Base-by-base conservation (phyloP, 768 basidiomycete genomes). In the Mycena belliarum region DNA sequence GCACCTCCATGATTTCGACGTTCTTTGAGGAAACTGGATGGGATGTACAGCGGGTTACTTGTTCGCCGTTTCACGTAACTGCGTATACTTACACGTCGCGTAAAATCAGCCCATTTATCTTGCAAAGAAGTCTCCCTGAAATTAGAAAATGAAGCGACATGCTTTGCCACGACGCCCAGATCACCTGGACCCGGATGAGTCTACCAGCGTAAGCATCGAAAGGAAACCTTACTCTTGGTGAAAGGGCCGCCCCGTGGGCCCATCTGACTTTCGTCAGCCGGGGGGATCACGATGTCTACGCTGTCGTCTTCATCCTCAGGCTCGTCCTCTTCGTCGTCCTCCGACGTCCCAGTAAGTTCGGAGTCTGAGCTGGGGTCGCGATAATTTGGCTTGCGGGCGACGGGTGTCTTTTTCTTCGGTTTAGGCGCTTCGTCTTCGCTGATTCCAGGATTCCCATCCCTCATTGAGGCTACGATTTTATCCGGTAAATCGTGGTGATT, bases 401-500 rank as follows among this genome's bases (percentile, higher is more conserved):
- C 47, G 66, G 69, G 43, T 23, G 21, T 41, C 69, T 70, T 33
- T 64, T 69, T 41, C 71, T 69, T 35, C 68, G 68, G 49, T 66
- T 65, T 55, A 41, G 33, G 41, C 66, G 51, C 29, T 23, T 61
- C 64, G 42, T 69, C 60, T 2, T 68, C 69, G 18, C 70, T 66
- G 18, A 63, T 60, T 12, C 66, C 69, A 7, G 63, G 67, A 4
- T 71, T 66, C n/a, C 66, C 59, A 7, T 68, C 72, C 44, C 70
- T 66, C 21, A 75, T 76, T 7, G 75, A 73, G 20, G 79, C 82
- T 44, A 86, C 65, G 25, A 87, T 85, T 64, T 86, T 85, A 64
- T 87, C 87, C 1, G 85, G 85, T 25, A 88, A 66, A 63, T 87
- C 86, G 55, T 87, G 84, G 52, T 83, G 77, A 51, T 78, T 78